Evolutionary conservation across 371 early-diverging fungal species (phyloP).

Genomic region (Mortierella sp.): DNA sequence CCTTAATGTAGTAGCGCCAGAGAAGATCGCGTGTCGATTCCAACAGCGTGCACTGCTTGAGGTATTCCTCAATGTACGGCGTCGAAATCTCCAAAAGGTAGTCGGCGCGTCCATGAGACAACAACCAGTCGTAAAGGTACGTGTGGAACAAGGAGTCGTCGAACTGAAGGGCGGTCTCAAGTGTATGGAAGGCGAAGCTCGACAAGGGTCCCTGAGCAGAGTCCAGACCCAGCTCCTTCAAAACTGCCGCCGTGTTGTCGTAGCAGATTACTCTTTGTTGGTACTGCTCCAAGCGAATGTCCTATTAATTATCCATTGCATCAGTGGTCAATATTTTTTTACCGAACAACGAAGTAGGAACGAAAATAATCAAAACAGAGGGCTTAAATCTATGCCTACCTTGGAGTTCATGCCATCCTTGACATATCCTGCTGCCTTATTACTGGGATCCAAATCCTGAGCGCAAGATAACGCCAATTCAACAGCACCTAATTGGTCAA

Average conservation of each 20-base stretch:
- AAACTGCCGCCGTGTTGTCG: conserved; percentile 36
- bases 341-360: background rate
- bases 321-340: background rate
- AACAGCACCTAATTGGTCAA: conserved; percentile 64
- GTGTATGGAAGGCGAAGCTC: conserved; percentile 42
- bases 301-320: conserved; percentile 18
- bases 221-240: conserved; percentile 41
- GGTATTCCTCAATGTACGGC: conserved; percentile 77
- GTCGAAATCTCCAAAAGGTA: conserved; percentile 64
- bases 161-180: conserved; percentile 50
- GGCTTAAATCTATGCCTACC: conserved; percentile 25
- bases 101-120: conserved; percentile 44
- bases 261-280: conserved; percentile 52
- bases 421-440: conserved; percentile 65
- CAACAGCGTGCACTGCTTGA: conserved; percentile 68
- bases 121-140: conserved; percentile 53
- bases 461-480: conserved; percentile 83
- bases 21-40: conserved; percentile 73
- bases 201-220: conserved; percentile 47
- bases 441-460: conserved; percentile 71
- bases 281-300: conserved; percentile 53
- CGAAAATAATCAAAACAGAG: background rate
- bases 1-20: conserved; percentile 82
- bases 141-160: conserved; percentile 56
- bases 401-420: conserved; percentile 59